These are phyloP conservation scores for Fraxinus albicans DNA, from an alignment of 305 asterid genomes.

Conservation along the genomic window DNA sequence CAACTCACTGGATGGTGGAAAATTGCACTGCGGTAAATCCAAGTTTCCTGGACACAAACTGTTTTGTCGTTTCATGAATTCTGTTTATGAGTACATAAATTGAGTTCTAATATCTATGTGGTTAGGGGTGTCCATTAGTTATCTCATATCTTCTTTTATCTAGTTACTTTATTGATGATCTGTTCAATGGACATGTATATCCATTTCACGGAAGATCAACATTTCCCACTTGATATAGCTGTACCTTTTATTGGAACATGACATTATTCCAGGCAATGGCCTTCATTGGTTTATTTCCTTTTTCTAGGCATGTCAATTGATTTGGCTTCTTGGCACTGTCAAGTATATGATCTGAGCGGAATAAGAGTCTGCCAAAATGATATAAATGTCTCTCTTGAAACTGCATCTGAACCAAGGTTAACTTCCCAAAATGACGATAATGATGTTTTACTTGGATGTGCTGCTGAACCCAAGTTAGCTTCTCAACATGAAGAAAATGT, in stretches of 20 bases:
- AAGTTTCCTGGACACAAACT: constrained; percentile 2
- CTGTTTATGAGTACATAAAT: background rate
- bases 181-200: constrained; percentile 1
- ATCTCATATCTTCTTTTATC: constrained; percentile 3
- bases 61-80: constrained; percentile 3
- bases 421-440: constrained; percentile 14
- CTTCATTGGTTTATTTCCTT: constrained; percentile 19
- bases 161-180: background rate
- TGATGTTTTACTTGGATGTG: constrained; percentile 29
- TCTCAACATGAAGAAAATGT: constrained; percentile 3
- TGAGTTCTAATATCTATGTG: background rate
- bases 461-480: constrained; percentile 7
- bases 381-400: background rate
- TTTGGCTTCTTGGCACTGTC: constrained; percentile 62
- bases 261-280: constrained; percentile 1
- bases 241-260: constrained; percentile 14
- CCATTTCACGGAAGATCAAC: constrained; percentile 1
- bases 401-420: background rate
- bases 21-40: background rate
- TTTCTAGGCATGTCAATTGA: constrained; percentile 60
- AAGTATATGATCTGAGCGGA: constrained; percentile 54
- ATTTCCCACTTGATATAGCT: background rate
- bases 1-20: constrained; percentile 5
- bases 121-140: background rate
- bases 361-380: constrained; percentile 52